Evolutionary conservation across 306 rosid species (phyloP), one percentile per base, ranked within the genome.

Genomic region (Cicer pinnatifidum): DNA sequence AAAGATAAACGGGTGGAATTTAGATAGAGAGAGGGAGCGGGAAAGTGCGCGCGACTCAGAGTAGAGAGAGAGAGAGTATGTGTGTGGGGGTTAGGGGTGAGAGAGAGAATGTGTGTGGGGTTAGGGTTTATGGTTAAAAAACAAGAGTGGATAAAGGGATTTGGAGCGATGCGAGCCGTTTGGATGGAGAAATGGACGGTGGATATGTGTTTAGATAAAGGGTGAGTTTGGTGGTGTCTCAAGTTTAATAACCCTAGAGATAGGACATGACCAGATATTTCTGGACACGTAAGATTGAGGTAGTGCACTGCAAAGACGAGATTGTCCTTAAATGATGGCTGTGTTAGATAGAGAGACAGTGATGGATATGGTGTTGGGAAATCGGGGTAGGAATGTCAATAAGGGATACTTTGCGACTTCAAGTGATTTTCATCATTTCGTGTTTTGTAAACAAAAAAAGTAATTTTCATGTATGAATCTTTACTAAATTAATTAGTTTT

Each of bases 81-180:
- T 28, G 33, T 28, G 33, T 23, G 3, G 2, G 28, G 28, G 28
- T 23, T 23, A 23, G 28, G 33, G 33, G 4, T 17, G 33, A 2
- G 33, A 28, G 33, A 28, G 4, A 28, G 33, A 28, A 0, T 2
- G 33, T 2, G 33, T 28, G 4, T 3, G 33, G 33, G 33, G 93
- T 87, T 88, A 90, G 96, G 96, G 96, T 90, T 90, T 90, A 88
- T 88, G 89, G 82, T 83, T 78, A 85, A 90, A 43, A 43, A 85
- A 78, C 91, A 88, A 78, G 79, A 23, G 53, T 19, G 76, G 48
- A 6, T 35, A 37, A n/a, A 50, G 54, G 51, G 58, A 23, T 57
- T 61, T 28, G 67, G 75, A 28, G 80, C 84, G 35, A 78, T 8
- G 17, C 1, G 15, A 70, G 1, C 88, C 97, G 86, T 85, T 79